Conservation (phyloP, 2,329 filamentous ascomycete species). For the Arthrobotrys sinensis region DNA sequence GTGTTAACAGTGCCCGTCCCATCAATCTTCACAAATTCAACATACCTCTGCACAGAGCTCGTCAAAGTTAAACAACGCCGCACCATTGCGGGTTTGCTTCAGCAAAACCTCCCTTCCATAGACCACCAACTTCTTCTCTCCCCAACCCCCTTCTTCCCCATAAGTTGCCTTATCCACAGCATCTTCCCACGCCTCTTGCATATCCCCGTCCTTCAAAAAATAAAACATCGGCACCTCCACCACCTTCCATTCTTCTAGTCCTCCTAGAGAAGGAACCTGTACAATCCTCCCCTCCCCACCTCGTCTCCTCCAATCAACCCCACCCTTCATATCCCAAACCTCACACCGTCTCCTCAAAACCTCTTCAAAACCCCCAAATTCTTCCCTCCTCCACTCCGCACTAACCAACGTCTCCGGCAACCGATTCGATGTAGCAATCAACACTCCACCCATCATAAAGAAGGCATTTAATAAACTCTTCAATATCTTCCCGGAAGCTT, state of each 20-base stretch:
- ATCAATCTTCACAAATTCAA: neutral
- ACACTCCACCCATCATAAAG: slow-evolving; percentile 84
- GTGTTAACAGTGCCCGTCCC: neutral
- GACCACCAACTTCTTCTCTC: slow-evolving; percentile 69
- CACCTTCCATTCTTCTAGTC: slow-evolving; percentile 58
- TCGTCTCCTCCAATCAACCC: slow-evolving; percentile 77
- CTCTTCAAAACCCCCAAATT: slow-evolving; percentile 83
- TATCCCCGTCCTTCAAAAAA: slow-evolving; percentile 39
- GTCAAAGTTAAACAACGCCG: slow-evolving; percentile 77
- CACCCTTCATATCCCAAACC: slow-evolving; percentile 86
- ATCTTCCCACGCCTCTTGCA: slow-evolving; percentile 48
- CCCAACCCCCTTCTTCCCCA: slow-evolving; percentile 66
- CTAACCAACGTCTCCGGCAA: slow-evolving; percentile 86
- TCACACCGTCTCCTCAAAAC: slow-evolving; percentile 84
- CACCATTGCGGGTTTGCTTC: slow-evolving; percentile 73
- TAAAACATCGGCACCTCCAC: slow-evolving; percentile 55
- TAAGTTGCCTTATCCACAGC: slow-evolving; percentile 13
- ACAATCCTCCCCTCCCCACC: slow-evolving; percentile 69
- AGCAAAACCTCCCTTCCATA: slow-evolving; percentile 78
- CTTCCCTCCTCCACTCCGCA: slow-evolving; percentile 76
- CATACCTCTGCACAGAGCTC: slow-evolving; percentile 73
- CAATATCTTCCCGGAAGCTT: slow-evolving; percentile 82
- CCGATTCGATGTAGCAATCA: slow-evolving; percentile 84
- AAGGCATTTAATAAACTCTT: slow-evolving; percentile 84
- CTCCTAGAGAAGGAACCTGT: slow-evolving; percentile 16